Evolutionary conservation across 257 asterid genomes (phyloP).

Genomic region (Lavandula angustifolia): DNA sequence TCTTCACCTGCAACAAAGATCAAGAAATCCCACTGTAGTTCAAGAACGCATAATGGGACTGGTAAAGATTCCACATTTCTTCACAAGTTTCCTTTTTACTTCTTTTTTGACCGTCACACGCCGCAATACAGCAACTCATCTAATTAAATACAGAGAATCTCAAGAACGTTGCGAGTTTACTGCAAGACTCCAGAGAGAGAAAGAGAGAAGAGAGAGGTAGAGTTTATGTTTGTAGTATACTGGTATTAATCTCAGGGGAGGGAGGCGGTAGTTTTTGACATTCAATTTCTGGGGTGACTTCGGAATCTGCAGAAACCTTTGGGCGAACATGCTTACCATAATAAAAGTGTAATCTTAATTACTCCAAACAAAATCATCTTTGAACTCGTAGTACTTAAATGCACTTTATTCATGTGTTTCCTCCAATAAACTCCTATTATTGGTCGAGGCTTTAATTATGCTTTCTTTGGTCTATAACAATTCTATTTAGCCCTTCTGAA

Average conservation of each 20-base stretch:
- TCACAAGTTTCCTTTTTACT: conserved; percentile 27
- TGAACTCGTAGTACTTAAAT: conserved; percentile 28
- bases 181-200: conserved; percentile 44
- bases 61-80: conserved; percentile 46
- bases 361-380: conserved; percentile 24
- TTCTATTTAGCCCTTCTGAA: not conserved
- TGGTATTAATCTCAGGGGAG: conserved; percentile 26
- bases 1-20: conserved; percentile 49
- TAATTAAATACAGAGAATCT: conserved; percentile 28
- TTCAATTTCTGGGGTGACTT: conserved; percentile 33
- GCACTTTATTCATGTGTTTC: conserved; percentile 14
- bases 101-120: not conserved
- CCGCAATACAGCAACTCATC: conserved; percentile 9
- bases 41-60: conserved; percentile 40
- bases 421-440: conserved; percentile 5
- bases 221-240: too few species aligned
- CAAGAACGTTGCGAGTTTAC: conserved; percentile 33
- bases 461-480: conserved; percentile 23
- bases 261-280: conserved; percentile 42
- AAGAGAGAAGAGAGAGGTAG: conserved; percentile 6
- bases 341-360: conserved; percentile 37
- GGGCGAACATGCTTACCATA: conserved; percentile 55
- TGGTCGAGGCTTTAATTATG: not conserved
- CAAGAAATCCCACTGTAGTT: conserved; percentile 57
- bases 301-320: conserved; percentile 63